Evolutionary conservation across 257 asterid species (phyloP), one percentile per base, ranked within the genome.

Genomic region (Leptodermis oblonga): DNA sequence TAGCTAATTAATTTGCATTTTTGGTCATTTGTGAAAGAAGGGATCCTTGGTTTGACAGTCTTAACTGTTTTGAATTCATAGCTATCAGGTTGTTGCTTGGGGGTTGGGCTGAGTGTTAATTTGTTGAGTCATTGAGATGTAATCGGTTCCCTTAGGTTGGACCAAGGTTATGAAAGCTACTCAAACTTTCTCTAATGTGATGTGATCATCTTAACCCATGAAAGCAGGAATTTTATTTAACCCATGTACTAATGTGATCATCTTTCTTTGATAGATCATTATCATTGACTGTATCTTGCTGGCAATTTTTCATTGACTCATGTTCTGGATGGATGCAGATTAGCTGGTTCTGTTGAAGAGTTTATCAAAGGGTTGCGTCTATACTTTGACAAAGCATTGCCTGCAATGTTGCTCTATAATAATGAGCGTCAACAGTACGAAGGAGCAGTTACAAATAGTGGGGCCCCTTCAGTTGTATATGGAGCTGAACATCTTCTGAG

Each of bases 401-500:
- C 88, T 12, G 84, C 83, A 51, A 76, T 80, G 88, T 89, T 90
- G 62, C 90, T 90, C n/a, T 90, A 90, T 81, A 80, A 81, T 69
- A 81, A 85, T 17, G 97, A 90, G 76, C 87, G 86, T 3, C 85
- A 76, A 48, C 95, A 90, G 67, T 85, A 81, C 70, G 68, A 74
- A 76, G 83, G 76, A 73, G 70, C 68, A 25, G 74, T 81, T 62
- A 43, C 76, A 34, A 84, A 85, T 22, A 66, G 75, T 23, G 43
- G 70, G 62, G n/a, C 85, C 65, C 95, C 95, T 25, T 83, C 95
- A 1, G 30, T 65, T 25, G 82, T 90, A 26, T 90, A 88, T 74
- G 97, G 97, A 70, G 95, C 97, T 22, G 95, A 86, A 75, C 97
- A 90, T 77, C 79, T 90, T 33, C 69, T 90, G 61, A 81, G 97